These are phyloP conservation scores for Bolboschoenus planiculmis DNA, from an alignment of 176 grass and related monocot genomes.

Conservation along the genomic window DNA sequence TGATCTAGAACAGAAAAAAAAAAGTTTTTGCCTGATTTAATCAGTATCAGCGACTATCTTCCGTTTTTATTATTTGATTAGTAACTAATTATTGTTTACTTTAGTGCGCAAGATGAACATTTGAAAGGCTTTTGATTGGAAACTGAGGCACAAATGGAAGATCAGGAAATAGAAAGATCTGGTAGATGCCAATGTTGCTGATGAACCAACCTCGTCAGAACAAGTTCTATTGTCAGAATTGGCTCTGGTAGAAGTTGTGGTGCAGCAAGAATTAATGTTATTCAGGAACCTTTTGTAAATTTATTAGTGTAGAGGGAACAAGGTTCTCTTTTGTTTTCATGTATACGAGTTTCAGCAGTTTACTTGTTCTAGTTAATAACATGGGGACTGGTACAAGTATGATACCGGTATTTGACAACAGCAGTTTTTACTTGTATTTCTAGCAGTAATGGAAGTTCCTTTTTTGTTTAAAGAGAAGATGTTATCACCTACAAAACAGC, in stretches of 20 bases:
- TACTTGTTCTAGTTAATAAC: not conserved
- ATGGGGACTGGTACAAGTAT: not conserved
- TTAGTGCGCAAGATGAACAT: not conserved
- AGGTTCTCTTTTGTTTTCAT: not conserved
- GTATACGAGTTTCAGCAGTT: not conserved
- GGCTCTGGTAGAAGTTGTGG: not conserved
- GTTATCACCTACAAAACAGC: not conserved
- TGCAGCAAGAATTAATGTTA: not conserved
- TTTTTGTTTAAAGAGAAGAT: not conserved
- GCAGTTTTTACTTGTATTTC: not conserved
- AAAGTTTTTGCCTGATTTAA: not conserved
- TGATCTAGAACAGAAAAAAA: not conserved
- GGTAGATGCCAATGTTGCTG: not conserved
- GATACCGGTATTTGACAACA: not conserved
- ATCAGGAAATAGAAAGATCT: not conserved
- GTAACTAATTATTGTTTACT: no score
- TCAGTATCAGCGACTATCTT: not conserved
- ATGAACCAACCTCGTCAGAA: not conserved
- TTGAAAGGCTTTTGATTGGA: conserved; percentile 5
- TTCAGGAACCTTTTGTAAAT: not conserved
- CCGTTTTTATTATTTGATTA: not conserved
- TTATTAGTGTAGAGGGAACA: not conserved
- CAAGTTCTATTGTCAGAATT: not conserved
- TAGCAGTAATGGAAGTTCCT: not conserved
- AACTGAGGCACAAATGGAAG: conserved; percentile 18